Evolutionary conservation across 495 filamentous ascomycete genomes (phyloP), one percentile per base, ranked within the genome.

Genomic region (Penicillium crystallinum): DNA sequence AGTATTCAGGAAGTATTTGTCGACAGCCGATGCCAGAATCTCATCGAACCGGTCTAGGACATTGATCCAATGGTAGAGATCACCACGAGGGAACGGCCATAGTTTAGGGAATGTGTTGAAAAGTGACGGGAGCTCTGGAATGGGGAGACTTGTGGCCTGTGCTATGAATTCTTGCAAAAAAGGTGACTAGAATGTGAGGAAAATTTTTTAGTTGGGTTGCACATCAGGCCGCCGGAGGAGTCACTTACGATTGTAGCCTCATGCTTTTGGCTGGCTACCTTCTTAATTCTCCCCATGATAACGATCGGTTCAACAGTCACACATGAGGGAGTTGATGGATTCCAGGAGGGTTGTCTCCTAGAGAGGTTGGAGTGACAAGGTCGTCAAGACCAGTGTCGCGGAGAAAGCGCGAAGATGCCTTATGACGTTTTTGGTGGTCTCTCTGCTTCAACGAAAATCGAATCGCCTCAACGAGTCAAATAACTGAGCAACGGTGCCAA

Each of bases 41-140:
- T 80, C 79, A 69, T 99, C 95, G 68, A 99, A 97, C 53, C 91
- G 85, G 71, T 99, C 92, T 40, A 99, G 75, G 35, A 96, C 78
- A 29, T 88, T 85, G 63, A 97, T 97, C 95, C 95, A 99, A 76
- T 99, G 91, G 62, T 97, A 97, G 37, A 97, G 77, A 61, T 99
- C 95, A 40, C 95, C 95, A 66, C 93, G 81, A n/a, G 91, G 92
- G 62, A 97, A 96, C 22, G 89, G 89, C 95, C 92, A 97, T 80
- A 83, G 77, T 49, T 81, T 80, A 54, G 91, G 90, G 67, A 97
- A 97, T 56, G 79, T 81, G 55, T 76, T 72, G 44, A 99, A 85
- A 58, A 87, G 81, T 49, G 78, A 68, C 49, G 91, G 88, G 59
- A 99, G 79, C 55, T 88, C 79, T 57, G 83, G 79, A 57, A 96